Base-by-base conservation (phyloP, 345 rosid genomes). In the Hibiscus trionum region DNA sequence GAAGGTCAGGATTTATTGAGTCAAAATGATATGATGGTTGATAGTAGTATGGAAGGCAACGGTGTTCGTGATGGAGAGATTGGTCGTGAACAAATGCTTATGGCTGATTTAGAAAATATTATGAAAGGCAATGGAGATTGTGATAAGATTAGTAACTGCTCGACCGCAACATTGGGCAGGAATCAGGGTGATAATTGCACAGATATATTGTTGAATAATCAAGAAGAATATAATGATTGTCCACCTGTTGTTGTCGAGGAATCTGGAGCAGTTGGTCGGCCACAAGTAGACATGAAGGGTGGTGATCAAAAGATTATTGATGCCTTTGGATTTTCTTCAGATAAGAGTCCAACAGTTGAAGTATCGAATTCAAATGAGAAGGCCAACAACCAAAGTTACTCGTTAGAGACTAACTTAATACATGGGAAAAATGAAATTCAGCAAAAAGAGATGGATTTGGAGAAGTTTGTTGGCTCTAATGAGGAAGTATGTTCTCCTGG, bases 71-170 rank as follows among this genome's bases (percentile, higher is more conserved):
- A 79, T 78, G 39, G 69, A 46, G 77, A 72, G 49, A 31, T 74
- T 66, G 78, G 70, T 56, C 49, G 21, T 35, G 77, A 79, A 12
- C 84, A 79, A 9, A 76, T 77, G 46, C 42, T 88, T 62, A 80
- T 88, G 68, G 79, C 84, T 68, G 92, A 87, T 44, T 72, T 89
- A 66, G 82, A 87, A 72, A 75, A 78, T 61, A 69, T 83, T 59
- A 67, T 86, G 39, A 77, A 82, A 33, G 90, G 76, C 67, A 81
- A 70, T 46, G 70, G 46, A 46, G 81, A 79, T 29, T 29, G 35
- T 17, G 82, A 80, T 17, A 64, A 73, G 31, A 73, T 62, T 79
- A 61, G 53, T 73, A 65, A 77, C 76, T 67, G 67, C 33, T 62
- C 58, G 26, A 53, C 62, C 39, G 11, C 24, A 14, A 42, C 49